Conservation (phyloP, 2,329 filamentous ascomycete genomes). For the Penicillium sp. region DNA sequence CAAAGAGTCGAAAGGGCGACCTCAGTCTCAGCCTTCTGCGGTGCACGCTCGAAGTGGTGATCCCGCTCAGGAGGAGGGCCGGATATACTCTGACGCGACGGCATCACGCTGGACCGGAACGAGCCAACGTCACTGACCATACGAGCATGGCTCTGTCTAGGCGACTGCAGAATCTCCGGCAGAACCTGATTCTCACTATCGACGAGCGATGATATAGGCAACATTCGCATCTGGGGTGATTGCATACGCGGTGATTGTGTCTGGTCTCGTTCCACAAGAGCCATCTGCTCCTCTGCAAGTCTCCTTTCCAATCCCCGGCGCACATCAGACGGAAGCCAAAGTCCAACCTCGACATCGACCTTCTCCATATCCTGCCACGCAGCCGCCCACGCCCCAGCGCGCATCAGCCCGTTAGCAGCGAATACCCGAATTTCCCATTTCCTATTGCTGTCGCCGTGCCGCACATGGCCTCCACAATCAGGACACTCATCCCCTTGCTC, state of each 20-base stretch:
- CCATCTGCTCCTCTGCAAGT: slow-evolving; percentile 44
- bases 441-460: slow-evolving; percentile 49
- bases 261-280: slow-evolving; percentile 16
- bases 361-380: slow-evolving; percentile 98
- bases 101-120: background rate
- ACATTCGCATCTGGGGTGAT: slow-evolving; percentile 9
- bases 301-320: slow-evolving; percentile 52
- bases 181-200: background rate
- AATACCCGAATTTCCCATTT: slow-evolving; percentile 77
- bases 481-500: slow-evolving; percentile 48
- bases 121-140: slow-evolving; percentile 13
- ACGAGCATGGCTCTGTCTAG: slow-evolving; percentile 10
- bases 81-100: background rate
- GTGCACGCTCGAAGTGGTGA: slow-evolving; percentile 3
- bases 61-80: slow-evolving; percentile 10
- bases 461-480: slow-evolving; percentile 53
- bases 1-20: slow-evolving; percentile 55
- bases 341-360: slow-evolving; percentile 90
- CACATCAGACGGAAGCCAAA: slow-evolving; percentile 60
- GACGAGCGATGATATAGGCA: slow-evolving; percentile 1
- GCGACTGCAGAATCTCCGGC: slow-evolving; percentile 5
- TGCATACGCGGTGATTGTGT: slow-evolving; percentile 5
- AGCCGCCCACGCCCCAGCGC: slow-evolving; percentile 84
- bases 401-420: slow-evolving; percentile 92
- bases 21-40: slow-evolving; percentile 33